These are phyloP conservation scores for Lippia alba DNA, from an alignment of 305 asterid genomes.

Conservation along the genomic window DNA sequence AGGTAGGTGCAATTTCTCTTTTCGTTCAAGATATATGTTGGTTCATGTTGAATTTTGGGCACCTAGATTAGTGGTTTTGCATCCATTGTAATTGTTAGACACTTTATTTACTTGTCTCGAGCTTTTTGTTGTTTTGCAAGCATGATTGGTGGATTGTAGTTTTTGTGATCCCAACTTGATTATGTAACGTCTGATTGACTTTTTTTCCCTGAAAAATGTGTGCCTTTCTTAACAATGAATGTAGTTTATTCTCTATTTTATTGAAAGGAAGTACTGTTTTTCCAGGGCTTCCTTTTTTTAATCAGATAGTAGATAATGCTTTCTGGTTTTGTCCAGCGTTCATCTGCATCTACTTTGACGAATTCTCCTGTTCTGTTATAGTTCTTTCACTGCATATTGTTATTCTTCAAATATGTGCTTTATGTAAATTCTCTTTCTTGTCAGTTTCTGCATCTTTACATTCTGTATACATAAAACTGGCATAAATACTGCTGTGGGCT, in stretches of 20 bases:
- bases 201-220: conserved; percentile 11
- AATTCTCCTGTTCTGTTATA: conserved; percentile 1
- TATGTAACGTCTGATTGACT: conserved; percentile 6
- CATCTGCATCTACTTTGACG: neutral
- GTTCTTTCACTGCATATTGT: neutral
- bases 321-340: conserved; percentile 19
- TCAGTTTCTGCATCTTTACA: neutral
- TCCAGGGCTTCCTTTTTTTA: conserved; percentile 1
- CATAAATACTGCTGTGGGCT: conserved; percentile 5
- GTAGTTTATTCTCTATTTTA: neutral
- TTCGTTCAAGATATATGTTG: conserved; percentile 20
- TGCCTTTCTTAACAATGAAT: neutral
- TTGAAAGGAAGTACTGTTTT: conserved; percentile 4
- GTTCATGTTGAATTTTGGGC: conserved; percentile 25
- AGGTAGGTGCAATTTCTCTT: conserved; percentile 54
- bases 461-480: conserved; percentile 1
- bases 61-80: conserved; percentile 7
- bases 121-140: conserved; percentile 9
- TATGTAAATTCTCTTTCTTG: conserved; percentile 17
- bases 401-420: conserved; percentile 5
- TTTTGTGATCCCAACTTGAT: neutral
- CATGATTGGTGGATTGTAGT: neutral
- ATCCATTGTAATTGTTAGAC: conserved; percentile 11
- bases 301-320: conserved; percentile 1
- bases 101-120: conserved; percentile 4